phyloP scores from a whole-genome alignment of 148 eudicot genomes.

The Rhododendron simsii region DNA sequence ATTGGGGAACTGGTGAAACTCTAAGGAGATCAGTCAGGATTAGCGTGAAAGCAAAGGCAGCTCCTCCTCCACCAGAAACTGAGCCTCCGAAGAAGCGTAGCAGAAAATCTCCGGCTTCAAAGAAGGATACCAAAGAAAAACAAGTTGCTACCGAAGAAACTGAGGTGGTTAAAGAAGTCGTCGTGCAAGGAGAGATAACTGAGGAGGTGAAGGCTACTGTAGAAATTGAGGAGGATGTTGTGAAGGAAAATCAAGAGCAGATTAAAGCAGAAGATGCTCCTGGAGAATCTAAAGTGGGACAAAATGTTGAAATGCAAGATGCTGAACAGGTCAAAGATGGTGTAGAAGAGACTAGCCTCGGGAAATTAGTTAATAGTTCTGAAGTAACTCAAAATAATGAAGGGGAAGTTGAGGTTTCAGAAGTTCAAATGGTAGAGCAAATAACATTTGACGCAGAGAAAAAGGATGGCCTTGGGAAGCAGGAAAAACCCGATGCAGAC shows the following conservation, averaged over 20 bases:
- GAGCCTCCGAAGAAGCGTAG: slow-evolving; percentile 40
- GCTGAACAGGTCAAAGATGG: slow-evolving; percentile 26
- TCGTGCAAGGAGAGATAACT: not conserved
- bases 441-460: slow-evolving; percentile 18
- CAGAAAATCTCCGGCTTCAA: not conserved
- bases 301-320: slow-evolving; percentile 17
- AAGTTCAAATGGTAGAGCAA: slow-evolving; percentile 17
- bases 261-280: slow-evolving; percentile 10
- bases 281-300: not conserved
- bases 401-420: slow-evolving; percentile 8
- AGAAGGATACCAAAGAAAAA: slow-evolving; percentile 7
- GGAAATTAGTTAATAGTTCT: slow-evolving; percentile 19
- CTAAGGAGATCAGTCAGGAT: slow-evolving; percentile 83
- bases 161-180: slow-evolving; percentile 15
- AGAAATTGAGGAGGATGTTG: slow-evolving; percentile 13
- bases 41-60: slow-evolving; percentile 63
- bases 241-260: slow-evolving; percentile 10
- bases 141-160: slow-evolving; percentile 4
- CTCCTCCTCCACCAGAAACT: slow-evolving; percentile 37
- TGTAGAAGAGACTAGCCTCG: slow-evolving; percentile 11
- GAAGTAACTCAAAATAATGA: slow-evolving; percentile 16
- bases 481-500: slow-evolving; percentile 21
- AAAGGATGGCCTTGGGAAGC: not conserved
- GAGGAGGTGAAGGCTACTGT: slow-evolving; percentile 6
- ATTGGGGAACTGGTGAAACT: slow-evolving; percentile 86